Evolutionary conservation across 352 stramenopile species (phyloP).

Genomic region (Phytopythium boreale): DNA sequence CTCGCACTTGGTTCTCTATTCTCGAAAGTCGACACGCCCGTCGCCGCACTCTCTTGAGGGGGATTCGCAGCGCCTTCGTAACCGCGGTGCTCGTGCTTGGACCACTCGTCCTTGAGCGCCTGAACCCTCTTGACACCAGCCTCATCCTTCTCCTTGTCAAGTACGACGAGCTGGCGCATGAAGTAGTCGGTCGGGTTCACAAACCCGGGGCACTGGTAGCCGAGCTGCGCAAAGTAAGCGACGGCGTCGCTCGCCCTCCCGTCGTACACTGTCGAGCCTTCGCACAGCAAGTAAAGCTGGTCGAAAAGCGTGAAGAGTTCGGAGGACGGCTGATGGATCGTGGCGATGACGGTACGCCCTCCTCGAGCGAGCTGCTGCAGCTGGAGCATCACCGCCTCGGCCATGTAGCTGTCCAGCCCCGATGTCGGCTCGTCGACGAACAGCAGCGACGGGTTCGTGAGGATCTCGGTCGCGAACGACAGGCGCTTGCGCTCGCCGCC

Average conservation of each 20-base stretch:
- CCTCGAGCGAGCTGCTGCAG: conserved; percentile 64
- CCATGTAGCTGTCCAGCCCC: conserved; percentile 57
- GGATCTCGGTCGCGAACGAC: conserved; percentile 77
- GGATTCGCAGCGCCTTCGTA: no score
- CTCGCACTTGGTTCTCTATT: no score
- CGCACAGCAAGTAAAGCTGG: conserved; percentile 28
- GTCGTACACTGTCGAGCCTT: conserved; percentile 29
- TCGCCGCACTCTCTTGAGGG: background rate
- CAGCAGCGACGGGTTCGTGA: conserved; percentile 76
- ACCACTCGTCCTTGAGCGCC: conserved; percentile 20
- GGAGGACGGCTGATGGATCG: conserved; percentile 79
- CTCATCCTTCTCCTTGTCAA: conserved; percentile 26
- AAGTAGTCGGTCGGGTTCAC: conserved; percentile 41
- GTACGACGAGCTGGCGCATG: conserved; percentile 35
- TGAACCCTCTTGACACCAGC: conserved; percentile 20
- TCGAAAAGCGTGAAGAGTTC: conserved; percentile 39
- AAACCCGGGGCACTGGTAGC: conserved; percentile 28
- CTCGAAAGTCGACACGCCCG: background rate
- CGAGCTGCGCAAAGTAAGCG: conserved; percentile 25
- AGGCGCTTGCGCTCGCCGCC: conserved; percentile 78
- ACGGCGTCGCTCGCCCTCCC: conserved; percentile 27
- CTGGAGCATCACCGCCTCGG: conserved; percentile 44
- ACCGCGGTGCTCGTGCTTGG: background rate
- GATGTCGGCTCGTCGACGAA: conserved; percentile 86
- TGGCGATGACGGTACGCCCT: conserved; percentile 82